Base-by-base conservation (phyloP, 257 asterid species). In the Rhazya stricta region DNA sequence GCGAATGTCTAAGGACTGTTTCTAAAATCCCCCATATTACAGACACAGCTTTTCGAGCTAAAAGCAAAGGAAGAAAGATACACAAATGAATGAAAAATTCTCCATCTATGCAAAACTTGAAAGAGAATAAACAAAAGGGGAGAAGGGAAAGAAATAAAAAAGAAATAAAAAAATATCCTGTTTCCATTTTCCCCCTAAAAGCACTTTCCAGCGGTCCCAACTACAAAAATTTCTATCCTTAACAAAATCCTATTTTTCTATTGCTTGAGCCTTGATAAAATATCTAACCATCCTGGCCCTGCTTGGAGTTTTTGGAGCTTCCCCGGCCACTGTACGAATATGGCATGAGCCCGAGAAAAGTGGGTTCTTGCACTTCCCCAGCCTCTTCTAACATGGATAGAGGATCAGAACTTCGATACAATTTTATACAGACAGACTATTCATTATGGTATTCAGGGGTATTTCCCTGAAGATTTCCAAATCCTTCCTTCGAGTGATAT, bases 401-500 rank as follows among this genome's bases (percentile, higher is more conserved):
- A 12, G 41, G 74, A 46, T 34, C 60, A 46, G 41, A 63, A 13
- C 42, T 39, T 66, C 15, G 13, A 29, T 11, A 48, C 18, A 30
- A 46, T 45, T 29, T 71, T 50, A 23, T 46, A 50, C 62, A 71
- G 58, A 63, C 46, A 32, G 57, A 34, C 43, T 29, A 10, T n/a
- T 29, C 15, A 46, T 30, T 29, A 15, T 30, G 29, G 9, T 46
- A 71, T 32, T 87, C 87, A 91, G 51, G 90, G 90, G 87, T 90
- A 94, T 85, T 94, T 91, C 67, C 98, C 97, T 2, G 97, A 94
- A 7, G 98, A 90, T 85, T 94, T 94, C 98, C 98, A 91, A 66
- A 94, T 94, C 81, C 96, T 86, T 78, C 96, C 98, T 85, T 94
- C 97, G 19, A 91, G 97, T 30, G 98, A 94, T 78, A 94, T 88